Percentiles rank a stretch among this genome's conserved stretches.
Evolutionary conservation across 768 basidiomycete genomes (phyloP).

Genomic region (Fibroporia radiculosa): DNA sequence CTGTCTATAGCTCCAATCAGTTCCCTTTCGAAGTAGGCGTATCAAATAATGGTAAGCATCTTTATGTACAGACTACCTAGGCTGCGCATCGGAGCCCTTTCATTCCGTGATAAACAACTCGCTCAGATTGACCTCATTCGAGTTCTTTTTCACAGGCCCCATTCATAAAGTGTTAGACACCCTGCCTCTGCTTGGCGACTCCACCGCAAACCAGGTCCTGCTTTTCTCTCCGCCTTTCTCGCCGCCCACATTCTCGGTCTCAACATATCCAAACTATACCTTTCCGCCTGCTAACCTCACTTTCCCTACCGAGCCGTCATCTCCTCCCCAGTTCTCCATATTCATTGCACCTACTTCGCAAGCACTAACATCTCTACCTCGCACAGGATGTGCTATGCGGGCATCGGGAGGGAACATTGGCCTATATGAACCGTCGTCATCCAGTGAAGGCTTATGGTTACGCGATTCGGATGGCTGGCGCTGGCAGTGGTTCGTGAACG

Average conservation of each 20-base stretch:
- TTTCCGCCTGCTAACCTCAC: conserved; percentile 52
- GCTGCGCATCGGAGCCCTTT: background rate
- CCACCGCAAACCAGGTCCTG: conserved; percentile 64
- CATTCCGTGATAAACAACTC: background rate
- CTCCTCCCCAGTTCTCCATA: conserved; percentile 38
- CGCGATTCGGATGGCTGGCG: conserved; percentile 54
- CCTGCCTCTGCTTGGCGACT: conserved; percentile 62
- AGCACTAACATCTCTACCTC: conserved; percentile 33
- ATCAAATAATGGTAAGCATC: conserved; percentile 28
- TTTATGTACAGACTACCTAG: background rate
- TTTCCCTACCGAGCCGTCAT: conserved; percentile 28
- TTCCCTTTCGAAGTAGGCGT: conserved; percentile 52
- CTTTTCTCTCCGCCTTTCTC: conserved; percentile 56
- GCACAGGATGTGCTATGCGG: conserved; percentile 54
- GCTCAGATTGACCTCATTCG: background rate
- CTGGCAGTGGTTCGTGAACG: conserved; percentile 57
- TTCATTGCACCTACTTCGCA: conserved; percentile 43
- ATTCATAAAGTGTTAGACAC: conserved; percentile 36
- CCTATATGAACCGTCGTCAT: conserved; percentile 1
- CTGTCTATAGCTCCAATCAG: conserved; percentile 33
- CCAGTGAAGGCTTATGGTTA: conserved; percentile 47
- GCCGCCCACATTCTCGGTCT: conserved; percentile 22
- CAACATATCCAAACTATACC: conserved; percentile 70
- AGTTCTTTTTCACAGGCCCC: conserved; percentile 31
- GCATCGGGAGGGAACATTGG: conserved; percentile 17